Evolutionary conservation across 2,329 filamentous ascomycete species (phyloP).

Genomic region (Zymoseptoria pseudotritici): DNA sequence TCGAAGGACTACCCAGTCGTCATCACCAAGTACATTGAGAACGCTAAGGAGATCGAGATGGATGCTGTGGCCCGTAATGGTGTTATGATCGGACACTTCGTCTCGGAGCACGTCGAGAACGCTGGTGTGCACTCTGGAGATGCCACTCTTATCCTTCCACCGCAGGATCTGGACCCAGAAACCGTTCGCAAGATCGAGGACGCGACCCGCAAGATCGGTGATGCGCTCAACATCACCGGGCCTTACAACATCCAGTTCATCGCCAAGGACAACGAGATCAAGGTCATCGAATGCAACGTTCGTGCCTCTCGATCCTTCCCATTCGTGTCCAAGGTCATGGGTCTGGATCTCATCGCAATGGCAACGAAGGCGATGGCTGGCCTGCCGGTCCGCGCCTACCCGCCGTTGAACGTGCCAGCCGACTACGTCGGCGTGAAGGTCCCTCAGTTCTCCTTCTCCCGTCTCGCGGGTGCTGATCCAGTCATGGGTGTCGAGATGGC

Average conservation of each 20-base stretch:
- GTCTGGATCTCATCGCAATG: slow-evolving; percentile 95
- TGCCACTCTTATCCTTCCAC: slow-evolving; percentile 87
- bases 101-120: slow-evolving; percentile 98
- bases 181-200: slow-evolving; percentile 89
- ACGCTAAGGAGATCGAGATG: slow-evolving; percentile 99
- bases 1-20: slow-evolving; percentile 94
- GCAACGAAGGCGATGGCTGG: slow-evolving; percentile 95
- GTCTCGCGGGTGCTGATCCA: slow-evolving; percentile 89
- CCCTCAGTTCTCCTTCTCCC: slow-evolving; percentile 97
- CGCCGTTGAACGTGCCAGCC: slow-evolving; percentile 63
- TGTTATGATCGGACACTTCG: slow-evolving; percentile 86
- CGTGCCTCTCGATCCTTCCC: slow-evolving; percentile 93
- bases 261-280: slow-evolving; percentile 98
- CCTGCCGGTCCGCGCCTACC: slow-evolving; percentile 74
- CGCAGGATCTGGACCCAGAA: slow-evolving; percentile 82
- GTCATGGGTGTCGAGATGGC: slow-evolving; percentile 98
- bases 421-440: slow-evolving; percentile 95
- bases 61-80: slow-evolving; percentile 91
- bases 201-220: slow-evolving; percentile 89
- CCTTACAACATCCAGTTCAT: slow-evolving; percentile 99
- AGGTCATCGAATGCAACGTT: slow-evolving; percentile 99
- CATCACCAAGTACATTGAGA: slow-evolving; percentile 99
- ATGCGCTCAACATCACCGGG: slow-evolving; percentile 88
- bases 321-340: slow-evolving; percentile 98
- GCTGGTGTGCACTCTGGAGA: slow-evolving; percentile 98